Percentiles rank a stretch among this genome's conserved stretches.
phyloP scores from a whole-genome alignment of 768 basidiomycete species.

The Mycena galericulata region DNA sequence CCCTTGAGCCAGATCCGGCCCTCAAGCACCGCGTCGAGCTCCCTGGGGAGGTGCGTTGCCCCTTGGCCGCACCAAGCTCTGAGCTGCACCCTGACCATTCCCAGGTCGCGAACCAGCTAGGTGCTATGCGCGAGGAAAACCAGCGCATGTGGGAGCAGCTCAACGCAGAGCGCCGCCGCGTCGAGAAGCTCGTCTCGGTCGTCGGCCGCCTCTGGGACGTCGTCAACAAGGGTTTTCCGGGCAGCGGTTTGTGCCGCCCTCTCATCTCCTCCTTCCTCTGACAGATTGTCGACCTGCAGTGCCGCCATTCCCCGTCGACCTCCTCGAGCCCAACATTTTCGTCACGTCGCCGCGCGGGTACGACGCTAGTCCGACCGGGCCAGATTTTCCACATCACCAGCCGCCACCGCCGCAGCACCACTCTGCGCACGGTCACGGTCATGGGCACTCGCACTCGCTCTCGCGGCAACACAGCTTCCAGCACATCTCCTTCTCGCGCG shows the following conservation, averaged over 20 bases:
- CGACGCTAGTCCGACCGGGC: slow-evolving; percentile 55
- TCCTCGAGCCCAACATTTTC: slow-evolving; percentile 79
- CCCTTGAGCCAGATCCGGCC: slow-evolving; percentile 82
- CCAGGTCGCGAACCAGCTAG: slow-evolving; percentile 72
- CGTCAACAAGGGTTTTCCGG: slow-evolving; percentile 67
- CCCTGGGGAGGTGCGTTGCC: slow-evolving; percentile 75
- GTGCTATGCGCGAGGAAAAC: slow-evolving; percentile 80
- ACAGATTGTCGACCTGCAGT: slow-evolving; percentile 44
- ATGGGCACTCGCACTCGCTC: slow-evolving; percentile 56
- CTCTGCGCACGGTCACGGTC: slow-evolving; percentile 38
- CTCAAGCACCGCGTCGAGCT: slow-evolving; percentile 81
- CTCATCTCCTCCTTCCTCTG: slow-evolving; percentile 16
- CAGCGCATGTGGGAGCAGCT: slow-evolving; percentile 70
- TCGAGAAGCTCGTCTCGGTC: slow-evolving; percentile 69
- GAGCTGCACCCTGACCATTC: slow-evolving; percentile 25
- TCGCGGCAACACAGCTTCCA: slow-evolving; percentile 74
- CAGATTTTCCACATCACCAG: slow-evolving; percentile 47
- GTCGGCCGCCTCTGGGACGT: slow-evolving; percentile 74
- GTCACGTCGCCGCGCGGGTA: slow-evolving; percentile 69
- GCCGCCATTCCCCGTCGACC: slow-evolving; percentile 61
- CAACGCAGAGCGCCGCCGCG: slow-evolving; percentile 65
- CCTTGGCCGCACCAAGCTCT: slow-evolving; percentile 36
- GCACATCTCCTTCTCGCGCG: slow-evolving; percentile 57
- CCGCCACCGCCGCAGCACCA: slow-evolving; percentile 39
- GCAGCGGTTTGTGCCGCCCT: slow-evolving; percentile 55